A percentile compares a stretch with the other conserved stretches of the same genome.
Conservation (phyloP, 2,329 filamentous ascomycete species). For the Talaromyces piceae region DNA sequence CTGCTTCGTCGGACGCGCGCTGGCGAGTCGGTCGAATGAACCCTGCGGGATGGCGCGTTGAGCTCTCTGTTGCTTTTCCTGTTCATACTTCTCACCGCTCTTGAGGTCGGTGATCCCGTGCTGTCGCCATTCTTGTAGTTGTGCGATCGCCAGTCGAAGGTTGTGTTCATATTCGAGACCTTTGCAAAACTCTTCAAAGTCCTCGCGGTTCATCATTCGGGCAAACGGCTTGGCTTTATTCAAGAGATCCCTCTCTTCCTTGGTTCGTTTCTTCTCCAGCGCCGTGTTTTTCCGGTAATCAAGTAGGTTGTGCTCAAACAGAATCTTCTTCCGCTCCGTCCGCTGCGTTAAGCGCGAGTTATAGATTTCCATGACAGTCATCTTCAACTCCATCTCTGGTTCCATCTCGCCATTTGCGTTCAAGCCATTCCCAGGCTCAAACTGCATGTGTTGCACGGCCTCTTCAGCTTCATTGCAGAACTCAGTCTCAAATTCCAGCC, state of each 20-base stretch:
- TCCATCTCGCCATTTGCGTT: conserved; percentile 85
- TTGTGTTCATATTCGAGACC: conserved; percentile 88
- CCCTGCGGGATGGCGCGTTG: conserved; percentile 62
- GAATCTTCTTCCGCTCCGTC: conserved; percentile 89
- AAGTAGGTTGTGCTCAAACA: conserved; percentile 89
- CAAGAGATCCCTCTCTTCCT: conserved; percentile 84
- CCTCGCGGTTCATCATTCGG: conserved; percentile 88
- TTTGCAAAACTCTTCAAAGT: conserved; percentile 79
- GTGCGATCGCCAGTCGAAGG: conserved; percentile 76
- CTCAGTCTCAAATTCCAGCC: conserved; percentile 94
- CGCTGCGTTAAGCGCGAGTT: conserved; percentile 84
- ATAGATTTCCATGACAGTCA: conserved; percentile 98
- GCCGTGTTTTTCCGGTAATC: conserved; percentile 90
- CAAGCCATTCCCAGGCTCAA: conserved; percentile 89
- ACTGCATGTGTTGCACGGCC: conserved; percentile 96
- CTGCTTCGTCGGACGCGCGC: conserved; percentile 60
- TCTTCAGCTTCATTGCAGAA: conserved; percentile 98
- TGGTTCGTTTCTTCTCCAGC: conserved; percentile 87
- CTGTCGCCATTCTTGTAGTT: conserved; percentile 89
- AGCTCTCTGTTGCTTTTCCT: conserved; percentile 70
- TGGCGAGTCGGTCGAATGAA: conserved; percentile 77
- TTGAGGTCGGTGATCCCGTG: conserved; percentile 77
- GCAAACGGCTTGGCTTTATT: conserved; percentile 95
- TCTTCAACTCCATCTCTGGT: conserved; percentile 93
- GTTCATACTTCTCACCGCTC: conserved; percentile 85